Evolutionary conservation across 2,329 filamentous ascomycete species (phyloP).

Genomic region (Aureobasidium sp.): DNA sequence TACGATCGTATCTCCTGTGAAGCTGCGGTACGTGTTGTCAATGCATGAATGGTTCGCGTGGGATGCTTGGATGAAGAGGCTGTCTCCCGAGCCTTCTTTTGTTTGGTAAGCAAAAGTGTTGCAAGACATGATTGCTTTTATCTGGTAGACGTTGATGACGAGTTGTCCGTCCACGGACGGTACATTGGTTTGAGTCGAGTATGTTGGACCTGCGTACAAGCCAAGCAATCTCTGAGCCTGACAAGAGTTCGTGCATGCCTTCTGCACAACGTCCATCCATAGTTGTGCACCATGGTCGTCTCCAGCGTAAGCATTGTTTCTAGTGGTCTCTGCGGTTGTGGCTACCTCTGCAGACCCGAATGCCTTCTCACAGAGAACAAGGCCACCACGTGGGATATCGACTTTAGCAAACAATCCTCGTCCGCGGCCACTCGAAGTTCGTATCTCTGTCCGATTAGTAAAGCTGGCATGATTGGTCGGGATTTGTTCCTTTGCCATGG

Average conservation of each 20-base stretch:
- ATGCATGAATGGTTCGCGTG: conserved; percentile 39
- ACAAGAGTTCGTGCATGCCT: background rate
- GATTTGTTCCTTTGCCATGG: background rate
- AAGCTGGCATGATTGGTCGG: background rate
- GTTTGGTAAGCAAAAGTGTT: conserved; percentile 18
- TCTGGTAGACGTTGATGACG: background rate
- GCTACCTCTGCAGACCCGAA: background rate
- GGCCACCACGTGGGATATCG: background rate
- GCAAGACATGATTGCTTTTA: background rate
- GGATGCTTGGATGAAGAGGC: conserved; percentile 33
- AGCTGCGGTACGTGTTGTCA: conserved; percentile 29
- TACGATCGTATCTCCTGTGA: conserved; percentile 34
- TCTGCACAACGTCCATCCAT: background rate
- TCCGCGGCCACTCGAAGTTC: background rate
- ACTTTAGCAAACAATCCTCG: background rate
- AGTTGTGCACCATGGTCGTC: background rate
- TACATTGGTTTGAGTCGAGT: background rate
- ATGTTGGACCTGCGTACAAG: background rate
- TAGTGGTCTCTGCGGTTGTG: background rate
- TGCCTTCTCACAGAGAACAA: background rate
- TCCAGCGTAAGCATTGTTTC: background rate
- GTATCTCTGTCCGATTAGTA: background rate
- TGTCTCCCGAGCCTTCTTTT: conserved; percentile 19
- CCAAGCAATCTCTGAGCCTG: background rate
- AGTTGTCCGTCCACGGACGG: background rate